Base-by-base conservation (phyloP, 1,284 basidiomycete genomes). In the Fomitopsis schrenkii region DNA sequence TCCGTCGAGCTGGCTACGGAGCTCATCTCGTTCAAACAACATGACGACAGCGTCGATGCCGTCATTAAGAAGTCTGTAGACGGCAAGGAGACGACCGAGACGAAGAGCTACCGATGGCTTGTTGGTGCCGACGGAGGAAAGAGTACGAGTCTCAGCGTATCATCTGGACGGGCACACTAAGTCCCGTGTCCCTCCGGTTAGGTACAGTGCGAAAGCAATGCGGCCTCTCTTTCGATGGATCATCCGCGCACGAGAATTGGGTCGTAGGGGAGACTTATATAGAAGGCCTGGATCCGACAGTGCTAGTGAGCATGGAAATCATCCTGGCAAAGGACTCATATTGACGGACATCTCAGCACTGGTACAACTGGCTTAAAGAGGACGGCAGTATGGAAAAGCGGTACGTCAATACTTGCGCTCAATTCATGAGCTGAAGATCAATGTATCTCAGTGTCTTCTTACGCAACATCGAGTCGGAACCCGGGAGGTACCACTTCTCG, bases 51-150 rank as follows among this genome's bases (percentile, higher is more conserved):
- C 19, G 71, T 75, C 22, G 48, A 58, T 6, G 62, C 59, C 8
- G 45, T 61, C 5, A 15, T 67, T 40, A 41, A 60, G 12, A 65
- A 62, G 41, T 53, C 33, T 5, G 38, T 46, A 5, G 59, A 44
- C 15, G 59, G 50, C 26, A n/a, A 48, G 33, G 64, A 63, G 46
- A 46, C 15, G 8, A 5, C 26, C 2, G 61, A 65, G 36, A 63
- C 52, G 64, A 55, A 68, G 22, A 26, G 55, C 9, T 60, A 58
- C 22, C 59, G 59, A 6, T 75, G 64, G 48, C 50, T 78, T 5
- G 62, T 77, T 12, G 76, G 76, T 5, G 67, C 74, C 6, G 75
- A 77, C 64, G 76, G 76, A 12, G 76, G 70, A 14, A 69, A 64
- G 67, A 71, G 75, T 76, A 45, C 3, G 22, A 10, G 2, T 33